These are phyloP conservation scores for Vaccinium macrocarpon DNA, from an alignment of 148 eudicot species.

Conservation along the genomic window DNA sequence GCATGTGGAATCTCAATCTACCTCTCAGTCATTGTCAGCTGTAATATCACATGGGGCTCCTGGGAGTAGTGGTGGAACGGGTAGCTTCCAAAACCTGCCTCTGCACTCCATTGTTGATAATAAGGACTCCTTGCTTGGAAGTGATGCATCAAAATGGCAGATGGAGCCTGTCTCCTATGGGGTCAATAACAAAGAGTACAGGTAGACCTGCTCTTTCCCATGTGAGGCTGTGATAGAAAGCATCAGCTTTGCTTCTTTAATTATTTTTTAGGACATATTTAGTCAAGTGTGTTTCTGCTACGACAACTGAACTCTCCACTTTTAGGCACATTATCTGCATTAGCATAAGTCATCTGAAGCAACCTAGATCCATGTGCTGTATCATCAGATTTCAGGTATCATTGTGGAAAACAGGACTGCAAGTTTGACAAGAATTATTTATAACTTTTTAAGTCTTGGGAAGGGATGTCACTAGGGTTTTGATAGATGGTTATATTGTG, in stretches of 20 bases:
- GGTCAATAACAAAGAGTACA: constrained; percentile 35
- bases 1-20: constrained; percentile 61
- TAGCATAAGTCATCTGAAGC: background rate
- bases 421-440: background rate
- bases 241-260: background rate
- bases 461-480: too few relatives aligned
- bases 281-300: background rate
- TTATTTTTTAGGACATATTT: background rate
- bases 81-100: constrained; percentile 37
- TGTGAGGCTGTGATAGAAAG: background rate
- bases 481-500: constrained; percentile 7
- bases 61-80: constrained; percentile 32
- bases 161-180: constrained; percentile 35
- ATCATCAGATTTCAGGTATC: background rate
- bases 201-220: constrained; percentile 26
- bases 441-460: background rate
- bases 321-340: background rate
- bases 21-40: constrained; percentile 42
- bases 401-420: constrained; percentile 2
- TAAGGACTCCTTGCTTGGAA: constrained; percentile 30
- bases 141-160: constrained; percentile 35
- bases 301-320: background rate
- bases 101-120: constrained; percentile 26
- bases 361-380: background rate
- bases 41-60: constrained; percentile 29